These are phyloP conservation scores for Yueomyces sinensis DNA, from an alignment of 805 yeast species.

Conservation along the genomic window DNA sequence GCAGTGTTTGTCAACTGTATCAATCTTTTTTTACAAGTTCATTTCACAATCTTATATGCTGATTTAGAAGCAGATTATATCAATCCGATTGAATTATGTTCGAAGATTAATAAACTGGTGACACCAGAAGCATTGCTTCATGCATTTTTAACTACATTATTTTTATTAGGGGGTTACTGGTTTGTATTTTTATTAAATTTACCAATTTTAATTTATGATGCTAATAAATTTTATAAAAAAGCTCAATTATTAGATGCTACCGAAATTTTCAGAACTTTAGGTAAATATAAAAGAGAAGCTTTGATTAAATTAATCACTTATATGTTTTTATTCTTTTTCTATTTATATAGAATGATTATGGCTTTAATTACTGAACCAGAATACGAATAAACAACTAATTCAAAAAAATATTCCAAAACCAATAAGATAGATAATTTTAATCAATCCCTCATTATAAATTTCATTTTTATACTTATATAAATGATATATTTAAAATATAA, in stretches of 20 bases:
- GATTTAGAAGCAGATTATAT: conserved; percentile 91
- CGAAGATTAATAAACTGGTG: conserved; percentile 75
- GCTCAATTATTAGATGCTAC: conserved; percentile 87
- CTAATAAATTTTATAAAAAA: conserved; percentile 62
- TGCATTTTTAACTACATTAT: conserved; percentile 50
- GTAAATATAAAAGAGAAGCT: conserved; percentile 83
- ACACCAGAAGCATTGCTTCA: conserved; percentile 82
- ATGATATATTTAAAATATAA: not conserved
- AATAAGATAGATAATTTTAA: not conserved
- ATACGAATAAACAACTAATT: too few species aligned
- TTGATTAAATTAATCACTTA: conserved; percentile 84
- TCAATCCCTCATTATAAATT: too few species aligned
- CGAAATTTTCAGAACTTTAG: conserved; percentile 85
- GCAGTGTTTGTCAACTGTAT: conserved; percentile 75
- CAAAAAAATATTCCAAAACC: conserved; percentile 1
- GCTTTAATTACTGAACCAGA: conserved; percentile 55
- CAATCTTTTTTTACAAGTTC: conserved; percentile 80
- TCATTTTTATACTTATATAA: not conserved
- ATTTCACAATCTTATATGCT: conserved; percentile 86
- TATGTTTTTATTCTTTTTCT: conserved; percentile 81
- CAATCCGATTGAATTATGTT: conserved; percentile 91
- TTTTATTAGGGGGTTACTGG: conserved; percentile 84
- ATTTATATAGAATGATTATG: conserved; percentile 87
- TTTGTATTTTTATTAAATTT: conserved; percentile 65
- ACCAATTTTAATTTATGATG: conserved; percentile 74